phyloP scores from a whole-genome alignment of 441 rosid species.

The Isatis lusitanica region DNA sequence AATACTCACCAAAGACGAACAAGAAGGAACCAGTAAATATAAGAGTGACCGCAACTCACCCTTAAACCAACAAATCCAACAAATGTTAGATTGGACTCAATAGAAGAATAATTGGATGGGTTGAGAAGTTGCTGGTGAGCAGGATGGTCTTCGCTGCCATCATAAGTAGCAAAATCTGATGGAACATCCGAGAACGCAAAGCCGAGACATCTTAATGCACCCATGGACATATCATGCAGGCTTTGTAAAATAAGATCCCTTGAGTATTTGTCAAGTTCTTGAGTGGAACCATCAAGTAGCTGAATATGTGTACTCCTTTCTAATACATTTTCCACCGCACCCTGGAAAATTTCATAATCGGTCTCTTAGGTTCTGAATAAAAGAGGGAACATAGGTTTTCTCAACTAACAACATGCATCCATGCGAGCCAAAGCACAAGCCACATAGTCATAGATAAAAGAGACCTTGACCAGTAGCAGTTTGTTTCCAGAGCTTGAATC shows the following conservation, averaged over 20 bases:
- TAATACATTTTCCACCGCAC: conserved; percentile 84
- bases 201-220: conserved; percentile 80
- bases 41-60: conserved; percentile 48
- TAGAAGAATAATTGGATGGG: conserved; percentile 72
- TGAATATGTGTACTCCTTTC: conserved; percentile 80
- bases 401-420: not conserved
- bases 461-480: conserved; percentile 81
- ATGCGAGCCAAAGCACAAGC: not conserved
- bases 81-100: conserved; percentile 75
- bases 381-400: no score
- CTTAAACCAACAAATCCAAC: conserved; percentile 84
- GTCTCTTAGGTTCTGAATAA: not conserved
- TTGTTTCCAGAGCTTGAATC: conserved; percentile 69
- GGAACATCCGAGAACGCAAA: conserved; percentile 75
- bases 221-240: conserved; percentile 71
- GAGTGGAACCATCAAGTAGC: conserved; percentile 76
- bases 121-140: conserved; percentile 81
- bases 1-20: not conserved
- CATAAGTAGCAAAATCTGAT: conserved; percentile 65
- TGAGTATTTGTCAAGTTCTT: conserved; percentile 58
- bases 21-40: not conserved
- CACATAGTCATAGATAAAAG: not conserved
- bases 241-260: conserved; percentile 55
- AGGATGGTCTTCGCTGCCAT: conserved; percentile 91
- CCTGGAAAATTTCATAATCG: conserved; percentile 50